Evolutionary conservation across 257 asterid genomes (phyloP), one percentile per base, ranked within the genome.

Genomic region (Datura wrightii): DNA sequence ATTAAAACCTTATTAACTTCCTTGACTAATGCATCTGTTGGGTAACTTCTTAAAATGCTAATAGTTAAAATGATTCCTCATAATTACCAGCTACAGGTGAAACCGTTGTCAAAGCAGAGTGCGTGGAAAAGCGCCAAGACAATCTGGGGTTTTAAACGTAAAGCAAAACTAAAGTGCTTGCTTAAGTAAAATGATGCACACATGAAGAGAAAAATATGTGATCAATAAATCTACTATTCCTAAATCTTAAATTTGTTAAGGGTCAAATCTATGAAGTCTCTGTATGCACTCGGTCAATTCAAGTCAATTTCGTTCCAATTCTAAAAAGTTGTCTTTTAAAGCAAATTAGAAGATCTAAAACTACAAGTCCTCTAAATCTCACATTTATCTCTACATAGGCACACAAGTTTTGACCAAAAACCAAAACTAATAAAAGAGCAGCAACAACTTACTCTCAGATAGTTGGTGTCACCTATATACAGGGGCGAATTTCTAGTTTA

Each of bases 311-410:
- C 48, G 36, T 14, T 66, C 74, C 74, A 36, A 37, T 63, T 31
- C 18, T 14, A 63, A 63, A 10, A 10, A 63, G 42, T 31, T 66
- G 19, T 5, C 74, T 34, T 65, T 36, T 5, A 66, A 66, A 66
- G 74, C 46, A 65, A 36, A 15, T 66, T 66, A 66, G 24, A 36
- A 36, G 48, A 66, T 36, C 10, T 66, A 66, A 14, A 11, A 63
- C 71, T 63, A 66, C 31, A 62, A 36, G 8, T 66, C 36, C 74
- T 66, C 74, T 66, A 66, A 66, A 66, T 66, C 74, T 62, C 74
- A 66, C 44, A 66, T 66, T 13, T 36, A 36, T 36, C 44, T 66
- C 19, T 66, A 66, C 74, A 66, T 65, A 48, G 50, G 48, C 11
- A 66, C 6, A 66, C 76, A 37, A 66, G 76, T 66, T 37, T 39